Conservation (phyloP, 1,139 yeast genomes). For the Blastobotrys malaysiensis region DNA sequence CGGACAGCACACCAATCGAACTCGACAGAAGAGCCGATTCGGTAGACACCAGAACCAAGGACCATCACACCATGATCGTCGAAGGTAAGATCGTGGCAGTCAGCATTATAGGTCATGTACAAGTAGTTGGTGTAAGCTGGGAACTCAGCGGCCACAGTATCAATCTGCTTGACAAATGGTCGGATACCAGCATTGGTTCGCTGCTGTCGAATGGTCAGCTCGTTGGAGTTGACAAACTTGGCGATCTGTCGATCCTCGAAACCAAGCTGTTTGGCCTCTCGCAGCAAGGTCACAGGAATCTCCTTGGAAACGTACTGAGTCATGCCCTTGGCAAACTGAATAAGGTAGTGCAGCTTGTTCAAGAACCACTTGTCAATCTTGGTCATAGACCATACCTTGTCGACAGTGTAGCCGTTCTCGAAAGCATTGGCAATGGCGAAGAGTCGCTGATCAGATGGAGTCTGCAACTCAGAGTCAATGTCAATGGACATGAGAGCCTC, state of each 20-base stretch:
- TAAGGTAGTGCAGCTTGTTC: conserved; percentile 71
- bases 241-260: conserved; percentile 98
- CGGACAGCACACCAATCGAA: conserved; percentile 96
- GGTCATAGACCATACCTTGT: conserved; percentile 86
- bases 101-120: conserved; percentile 93
- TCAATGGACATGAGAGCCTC: conserved; percentile 84
- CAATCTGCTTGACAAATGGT: conserved; percentile 96
- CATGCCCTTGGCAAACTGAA: conserved; percentile 61
- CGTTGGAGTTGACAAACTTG: conserved; percentile 81
- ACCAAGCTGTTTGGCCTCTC: conserved; percentile 93
- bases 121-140: conserved; percentile 95
- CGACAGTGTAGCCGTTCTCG: conserved; percentile 81
- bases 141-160: conserved; percentile 98
- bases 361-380: conserved; percentile 97
- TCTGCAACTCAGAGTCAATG: conserved; percentile 83
- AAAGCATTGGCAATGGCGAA: conserved; percentile 95
- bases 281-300: conserved; percentile 55
- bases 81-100: conserved; percentile 76
- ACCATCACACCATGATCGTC: conserved; percentile 88
- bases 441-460: conserved; percentile 94
- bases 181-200: conserved; percentile 83
- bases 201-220: conserved; percentile 85
- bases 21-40: conserved; percentile 92
- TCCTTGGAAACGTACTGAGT: conserved; percentile 45
- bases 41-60: conserved; percentile 88